Base-by-base conservation (phyloP, 768 basidiomycete species). In the Amanita polypyramis region DNA sequence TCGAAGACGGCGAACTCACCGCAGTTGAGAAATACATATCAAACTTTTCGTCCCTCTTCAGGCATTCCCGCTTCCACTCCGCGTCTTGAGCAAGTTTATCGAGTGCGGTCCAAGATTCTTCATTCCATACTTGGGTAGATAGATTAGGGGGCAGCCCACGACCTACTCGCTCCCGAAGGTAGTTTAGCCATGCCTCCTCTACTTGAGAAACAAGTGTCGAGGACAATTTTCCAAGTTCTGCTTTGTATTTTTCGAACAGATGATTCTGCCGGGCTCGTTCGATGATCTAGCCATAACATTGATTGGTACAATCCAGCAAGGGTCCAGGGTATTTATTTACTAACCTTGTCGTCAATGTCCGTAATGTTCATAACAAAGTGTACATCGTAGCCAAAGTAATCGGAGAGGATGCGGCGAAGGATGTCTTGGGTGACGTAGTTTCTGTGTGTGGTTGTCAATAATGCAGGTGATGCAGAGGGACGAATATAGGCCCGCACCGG, bases 291-390 rank as follows among this genome's bases (percentile, higher is more conserved):
- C 15, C 12, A 17, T 32, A 45, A 45, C 17, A 4, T 43, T 48
- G 6, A 49, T 12, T 17, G 4, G 15, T 47, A 21, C n/a, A 51
- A 19, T 46, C 46, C 23, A 38, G 14, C 33, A 67, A 49, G 59
- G 61, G 36, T 17, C 23, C 50, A 21, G 6, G 9, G 27, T n/a
- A n/a, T n/a, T n/a, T n/a, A n/a, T n/a, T n/a, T n/a, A 51, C 69
- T 45, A 51, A 88, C 95, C 80, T 99, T 99, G 75, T 98, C 96
- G 59, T 99, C 96, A 52, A 99, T 96, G 65, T 99, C 95, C 4
- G 96, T 99, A 56, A 99, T 80, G 64, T 99, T 99, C 92, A 96
- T 96, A 38, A 98, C 95, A 60, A 98, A 96, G 62, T 97, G 91
- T 48, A 99, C 85, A 60, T 98, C 89, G 59, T 94, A 98, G 20